Percentiles rank a stretch among this genome's conserved stretches.
phyloP scores from a whole-genome alignment of 805 yeast species.

The Cyberlindnera saturnus region DNA sequence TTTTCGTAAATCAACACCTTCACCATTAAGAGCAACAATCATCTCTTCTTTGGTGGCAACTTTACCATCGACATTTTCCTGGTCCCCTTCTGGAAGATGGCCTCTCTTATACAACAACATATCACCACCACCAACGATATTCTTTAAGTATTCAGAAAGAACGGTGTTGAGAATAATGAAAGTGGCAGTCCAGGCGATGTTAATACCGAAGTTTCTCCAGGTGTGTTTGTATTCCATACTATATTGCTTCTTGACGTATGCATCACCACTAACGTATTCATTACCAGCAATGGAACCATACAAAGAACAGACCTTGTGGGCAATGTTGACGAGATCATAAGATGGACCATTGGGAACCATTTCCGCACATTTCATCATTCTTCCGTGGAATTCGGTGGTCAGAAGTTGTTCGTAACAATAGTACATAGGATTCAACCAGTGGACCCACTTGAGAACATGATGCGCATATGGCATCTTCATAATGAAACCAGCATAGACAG shows the following conservation, averaged over 20 bases:
- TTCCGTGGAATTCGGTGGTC: constrained; percentile 49
- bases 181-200: constrained; percentile 48
- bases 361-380: constrained; percentile 38
- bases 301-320: constrained; percentile 38
- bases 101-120: too few species aligned
- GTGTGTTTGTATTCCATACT: constrained; percentile 39
- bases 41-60: too few species aligned
- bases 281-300: constrained; percentile 60
- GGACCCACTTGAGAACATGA: constrained; percentile 65
- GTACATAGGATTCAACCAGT: constrained; percentile 52
- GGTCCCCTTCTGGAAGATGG: too few species aligned
- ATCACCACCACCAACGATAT: constrained; percentile 62
- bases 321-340: constrained; percentile 15
- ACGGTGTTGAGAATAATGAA: constrained; percentile 45
- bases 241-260: constrained; percentile 39
- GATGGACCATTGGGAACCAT: constrained; percentile 40
- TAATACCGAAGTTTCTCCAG: constrained; percentile 66
- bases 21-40: constrained; percentile 81
- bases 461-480: constrained; percentile 50
- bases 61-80: too few species aligned
- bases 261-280: constrained; percentile 35
- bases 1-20: constrained; percentile 69
- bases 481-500: constrained; percentile 44
- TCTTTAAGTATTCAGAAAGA: constrained; percentile 20
- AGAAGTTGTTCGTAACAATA: constrained; percentile 54